Evolutionary conservation across 2,329 filamentous ascomycete genomes (phyloP).

Genomic region (Chaetomiaceae sp.): DNA sequence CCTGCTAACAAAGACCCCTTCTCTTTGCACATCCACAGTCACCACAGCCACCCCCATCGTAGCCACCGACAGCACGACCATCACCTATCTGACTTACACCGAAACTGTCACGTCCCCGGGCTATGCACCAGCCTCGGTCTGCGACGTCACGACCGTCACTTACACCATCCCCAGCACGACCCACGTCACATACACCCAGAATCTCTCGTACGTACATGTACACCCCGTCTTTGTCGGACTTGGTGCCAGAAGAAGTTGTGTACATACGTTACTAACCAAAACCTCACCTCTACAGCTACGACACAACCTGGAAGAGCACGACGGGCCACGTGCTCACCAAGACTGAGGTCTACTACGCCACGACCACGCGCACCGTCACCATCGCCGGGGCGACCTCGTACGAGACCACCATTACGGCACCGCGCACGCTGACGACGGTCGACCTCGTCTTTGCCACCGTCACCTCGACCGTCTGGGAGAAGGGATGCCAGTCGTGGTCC

Average conservation of each 20-base stretch:
- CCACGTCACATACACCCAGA: background rate
- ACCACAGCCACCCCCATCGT: background rate
- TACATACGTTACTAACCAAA: too few relatives aligned
- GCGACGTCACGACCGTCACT: slow-evolving; percentile 8
- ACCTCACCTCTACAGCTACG: slow-evolving; percentile 6
- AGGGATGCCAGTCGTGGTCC: slow-evolving; percentile 4
- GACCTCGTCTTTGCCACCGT: background rate
- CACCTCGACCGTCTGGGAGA: slow-evolving; percentile 2
- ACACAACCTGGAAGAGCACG: slow-evolving; percentile 1
- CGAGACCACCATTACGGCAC: background rate
- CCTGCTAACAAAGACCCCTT: too few relatives aligned
- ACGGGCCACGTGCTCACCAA: slow-evolving; percentile 2
- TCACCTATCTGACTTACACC: background rate
- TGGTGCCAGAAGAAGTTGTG: too few relatives aligned
- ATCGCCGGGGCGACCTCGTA: slow-evolving; percentile 1
- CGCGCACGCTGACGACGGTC: background rate
- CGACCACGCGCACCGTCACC: slow-evolving; percentile 3
- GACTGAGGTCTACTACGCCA: background rate
- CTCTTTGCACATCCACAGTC: background rate
- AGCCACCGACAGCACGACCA: background rate
- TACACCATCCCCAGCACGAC: slow-evolving; percentile 9
- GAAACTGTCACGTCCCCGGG: slow-evolving; percentile 7
- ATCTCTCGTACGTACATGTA: background rate
- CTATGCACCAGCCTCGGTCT: background rate
- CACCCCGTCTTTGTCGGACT: background rate